Evolutionary conservation across 441 rosid genomes (phyloP).

Genomic region (Erysimum cheiri): DNA sequence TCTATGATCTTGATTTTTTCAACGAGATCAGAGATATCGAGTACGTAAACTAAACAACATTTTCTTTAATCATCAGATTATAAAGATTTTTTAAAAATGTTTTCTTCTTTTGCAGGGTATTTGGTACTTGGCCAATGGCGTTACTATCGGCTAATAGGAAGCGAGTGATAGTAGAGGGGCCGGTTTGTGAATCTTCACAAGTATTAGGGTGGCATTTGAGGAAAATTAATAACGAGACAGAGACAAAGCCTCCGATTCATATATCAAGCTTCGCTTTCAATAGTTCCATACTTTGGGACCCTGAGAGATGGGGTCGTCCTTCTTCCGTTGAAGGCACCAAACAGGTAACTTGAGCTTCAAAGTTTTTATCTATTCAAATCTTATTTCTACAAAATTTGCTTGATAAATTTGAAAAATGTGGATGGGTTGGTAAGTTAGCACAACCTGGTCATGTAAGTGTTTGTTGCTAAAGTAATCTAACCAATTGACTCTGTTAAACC

Average conservation of each 20-base stretch:
- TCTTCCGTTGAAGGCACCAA: slow-evolving; percentile 74
- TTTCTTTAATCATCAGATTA: slow-evolving; percentile 1
- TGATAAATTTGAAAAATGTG: neutral
- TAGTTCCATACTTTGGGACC: slow-evolving; percentile 98
- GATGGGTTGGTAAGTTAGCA: slow-evolving; percentile 22
- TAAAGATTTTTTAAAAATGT: neutral
- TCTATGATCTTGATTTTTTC: slow-evolving; percentile 91
- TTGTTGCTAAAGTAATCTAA: slow-evolving; percentile 9
- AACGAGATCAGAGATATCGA: slow-evolving; percentile 77
- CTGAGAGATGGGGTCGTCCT: slow-evolving; percentile 98
- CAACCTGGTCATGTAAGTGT: slow-evolving; percentile 1
- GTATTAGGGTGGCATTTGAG: slow-evolving; percentile 90
- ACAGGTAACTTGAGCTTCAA: slow-evolving; percentile 55
- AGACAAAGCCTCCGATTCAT: slow-evolving; percentile 60
- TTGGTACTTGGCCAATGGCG: slow-evolving; percentile 95
- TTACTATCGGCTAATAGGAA: slow-evolving; percentile 62
- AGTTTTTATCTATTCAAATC: neutral
- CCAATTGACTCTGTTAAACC: slow-evolving; percentile 3
- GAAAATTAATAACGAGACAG: slow-evolving; percentile 62
- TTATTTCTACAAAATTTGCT: neutral
- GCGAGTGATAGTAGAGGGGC: slow-evolving; percentile 76
- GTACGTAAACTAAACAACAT: slow-evolving; percentile 50
- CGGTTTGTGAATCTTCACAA: slow-evolving; percentile 83
- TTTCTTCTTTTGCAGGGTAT: slow-evolving; percentile 55
- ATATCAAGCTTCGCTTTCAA: slow-evolving; percentile 92